Conservation (phyloP, 2,329 filamentous ascomycete species). For the Aspergillus aculeatus region DNA sequence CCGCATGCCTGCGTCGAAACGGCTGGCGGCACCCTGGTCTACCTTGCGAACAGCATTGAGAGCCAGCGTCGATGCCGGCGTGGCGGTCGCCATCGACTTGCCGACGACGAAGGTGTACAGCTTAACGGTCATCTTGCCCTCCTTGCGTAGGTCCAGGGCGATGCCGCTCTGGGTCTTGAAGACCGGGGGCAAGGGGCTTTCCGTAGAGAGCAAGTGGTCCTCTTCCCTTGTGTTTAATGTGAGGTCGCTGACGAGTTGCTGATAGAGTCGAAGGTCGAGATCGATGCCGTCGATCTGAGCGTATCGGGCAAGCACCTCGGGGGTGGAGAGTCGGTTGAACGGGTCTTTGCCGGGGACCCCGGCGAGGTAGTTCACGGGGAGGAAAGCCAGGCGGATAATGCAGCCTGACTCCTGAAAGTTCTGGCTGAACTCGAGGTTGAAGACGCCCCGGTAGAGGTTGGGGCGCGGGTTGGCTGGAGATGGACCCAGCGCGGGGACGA, state of each 20-base stretch:
- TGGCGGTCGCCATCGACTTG: background rate
- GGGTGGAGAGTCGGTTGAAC: background rate
- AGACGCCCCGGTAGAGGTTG: background rate
- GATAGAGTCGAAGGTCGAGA: background rate
- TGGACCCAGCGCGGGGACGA: background rate
- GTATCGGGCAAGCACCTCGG: background rate
- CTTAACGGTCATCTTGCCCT: background rate
- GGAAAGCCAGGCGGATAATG: background rate
- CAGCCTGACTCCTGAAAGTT: background rate
- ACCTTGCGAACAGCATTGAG: background rate
- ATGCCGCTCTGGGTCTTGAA: background rate
- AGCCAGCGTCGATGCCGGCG: background rate
- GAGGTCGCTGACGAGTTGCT: background rate
- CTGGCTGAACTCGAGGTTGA: background rate
- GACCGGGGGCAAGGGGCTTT: background rate
- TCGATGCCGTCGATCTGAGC: background rate
- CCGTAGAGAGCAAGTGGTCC: background rate
- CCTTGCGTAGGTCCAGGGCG: background rate
- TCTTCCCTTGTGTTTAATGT: background rate
- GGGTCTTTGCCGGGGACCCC: background rate
- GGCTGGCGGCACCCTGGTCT: background rate
- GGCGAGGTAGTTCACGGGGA: background rate
- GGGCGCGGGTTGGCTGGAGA: background rate
- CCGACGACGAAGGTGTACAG: background rate
- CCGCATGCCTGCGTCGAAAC: background rate